These are phyloP conservation scores for Apophysomyces ossiformis DNA, from an alignment of 371 early-diverging fungal genomes.

Conservation along the genomic window DNA sequence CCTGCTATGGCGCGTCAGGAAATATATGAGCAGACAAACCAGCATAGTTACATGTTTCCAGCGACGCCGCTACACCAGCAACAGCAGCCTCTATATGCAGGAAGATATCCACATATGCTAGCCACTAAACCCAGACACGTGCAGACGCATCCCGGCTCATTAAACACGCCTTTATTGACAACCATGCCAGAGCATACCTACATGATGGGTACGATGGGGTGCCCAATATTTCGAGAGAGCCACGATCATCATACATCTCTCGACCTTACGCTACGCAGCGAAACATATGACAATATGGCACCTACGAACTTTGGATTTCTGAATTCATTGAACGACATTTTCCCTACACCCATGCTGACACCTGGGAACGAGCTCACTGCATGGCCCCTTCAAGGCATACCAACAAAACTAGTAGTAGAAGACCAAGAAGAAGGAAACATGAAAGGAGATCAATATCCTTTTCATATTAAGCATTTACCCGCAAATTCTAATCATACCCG, in stretches of 20 bases:
- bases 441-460: too few species aligned
- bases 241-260: neutral
- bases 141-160: neutral
- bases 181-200: neutral
- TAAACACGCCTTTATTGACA: neutral
- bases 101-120: neutral
- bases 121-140: constrained; percentile 6
- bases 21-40: neutral
- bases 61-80: neutral
- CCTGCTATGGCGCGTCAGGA: neutral
- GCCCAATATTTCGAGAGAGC: neutral
- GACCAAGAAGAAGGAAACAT: neutral
- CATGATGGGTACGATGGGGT: neutral
- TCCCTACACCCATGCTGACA: neutral
- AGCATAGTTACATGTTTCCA: neutral
- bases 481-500: too few species aligned
- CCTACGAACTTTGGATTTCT: neutral
- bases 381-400: neutral
- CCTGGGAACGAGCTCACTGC: neutral
- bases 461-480: too few species aligned
- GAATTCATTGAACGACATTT: neutral
- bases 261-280: neutral
- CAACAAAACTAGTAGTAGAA: neutral
- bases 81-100: neutral
- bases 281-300: neutral